phyloP scores from a whole-genome alignment of 2,329 filamentous ascomycete species.

The Penicillium sumatraense region DNA sequence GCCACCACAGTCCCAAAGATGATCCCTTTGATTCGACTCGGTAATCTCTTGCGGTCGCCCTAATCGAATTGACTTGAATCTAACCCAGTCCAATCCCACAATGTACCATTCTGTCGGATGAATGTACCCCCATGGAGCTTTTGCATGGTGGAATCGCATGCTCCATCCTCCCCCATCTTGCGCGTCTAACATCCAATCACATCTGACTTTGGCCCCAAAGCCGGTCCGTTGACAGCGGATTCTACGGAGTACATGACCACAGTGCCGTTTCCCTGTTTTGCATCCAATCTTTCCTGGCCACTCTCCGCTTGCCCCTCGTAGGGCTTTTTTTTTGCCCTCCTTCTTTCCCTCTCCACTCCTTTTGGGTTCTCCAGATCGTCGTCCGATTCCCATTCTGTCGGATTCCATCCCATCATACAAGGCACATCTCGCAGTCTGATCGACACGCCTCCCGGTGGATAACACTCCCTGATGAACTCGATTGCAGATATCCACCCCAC shows the following conservation, averaged over 20 bases:
- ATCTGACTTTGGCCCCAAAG: background rate
- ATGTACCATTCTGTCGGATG: background rate
- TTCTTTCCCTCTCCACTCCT: background rate
- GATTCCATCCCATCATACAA: constrained; percentile 1
- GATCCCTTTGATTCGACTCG: background rate
- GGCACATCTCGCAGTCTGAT: background rate
- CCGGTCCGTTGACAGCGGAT: constrained; percentile 1
- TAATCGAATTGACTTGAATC: background rate
- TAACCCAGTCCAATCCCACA: background rate
- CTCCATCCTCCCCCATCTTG: background rate
- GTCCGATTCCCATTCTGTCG: background rate
- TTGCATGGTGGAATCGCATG: background rate
- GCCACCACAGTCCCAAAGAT: background rate
- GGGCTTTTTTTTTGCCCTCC: constrained; percentile 1
- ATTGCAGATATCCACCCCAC: constrained; percentile 9
- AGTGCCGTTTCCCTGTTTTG: background rate
- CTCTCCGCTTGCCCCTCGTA: constrained; percentile 4
- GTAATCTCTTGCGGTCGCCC: background rate
- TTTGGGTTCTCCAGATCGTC: background rate
- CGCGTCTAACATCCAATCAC: constrained; percentile 1
- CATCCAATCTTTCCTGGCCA: background rate
- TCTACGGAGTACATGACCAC: background rate
- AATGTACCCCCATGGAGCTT: background rate
- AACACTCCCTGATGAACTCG: constrained; percentile 11
- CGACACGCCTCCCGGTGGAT: constrained; percentile 11